Evolutionary conservation across 176 grass and related monocot species (phyloP).

Genomic region (Bolboschoenus planiculmis): DNA sequence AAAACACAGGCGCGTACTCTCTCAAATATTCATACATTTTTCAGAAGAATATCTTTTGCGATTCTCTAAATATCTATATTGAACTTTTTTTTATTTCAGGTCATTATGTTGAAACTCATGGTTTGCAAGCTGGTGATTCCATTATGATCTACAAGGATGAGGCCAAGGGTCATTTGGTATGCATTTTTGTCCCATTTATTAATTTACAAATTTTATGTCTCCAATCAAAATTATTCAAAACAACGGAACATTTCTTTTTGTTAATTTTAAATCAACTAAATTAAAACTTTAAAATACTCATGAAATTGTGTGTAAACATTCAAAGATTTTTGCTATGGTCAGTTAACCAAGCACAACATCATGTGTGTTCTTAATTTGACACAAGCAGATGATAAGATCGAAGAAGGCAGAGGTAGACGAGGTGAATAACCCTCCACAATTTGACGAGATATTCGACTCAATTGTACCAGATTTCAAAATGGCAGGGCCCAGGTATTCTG

Average conservation of each 20-base stretch:
- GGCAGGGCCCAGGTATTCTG: constrained; percentile 61
- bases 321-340: not conserved
- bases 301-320: not conserved
- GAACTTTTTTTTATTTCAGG: constrained; percentile 35
- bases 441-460: constrained; percentile 76
- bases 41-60: not conserved
- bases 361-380: not conserved
- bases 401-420: constrained; percentile 47
- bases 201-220: not conserved
- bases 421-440: constrained; percentile 29
- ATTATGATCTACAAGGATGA: constrained; percentile 95
- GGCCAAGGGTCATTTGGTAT: constrained; percentile 64
- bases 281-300: not conserved
- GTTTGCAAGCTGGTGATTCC: constrained; percentile 70
- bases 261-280: not conserved
- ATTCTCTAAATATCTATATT: not conserved
- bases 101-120: constrained; percentile 63
- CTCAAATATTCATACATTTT: not conserved
- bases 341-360: not conserved
- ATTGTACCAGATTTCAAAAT: constrained; percentile 71
- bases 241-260: not conserved
- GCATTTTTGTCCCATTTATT: not conserved
- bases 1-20: constrained; percentile 64
- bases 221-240: not conserved
- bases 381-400: constrained; percentile 63